Evolutionary conservation across 2,329 filamentous ascomycete species (phyloP), one percentile per base, ranked within the genome.

Genomic region (Alternaria ventricosa): DNA sequence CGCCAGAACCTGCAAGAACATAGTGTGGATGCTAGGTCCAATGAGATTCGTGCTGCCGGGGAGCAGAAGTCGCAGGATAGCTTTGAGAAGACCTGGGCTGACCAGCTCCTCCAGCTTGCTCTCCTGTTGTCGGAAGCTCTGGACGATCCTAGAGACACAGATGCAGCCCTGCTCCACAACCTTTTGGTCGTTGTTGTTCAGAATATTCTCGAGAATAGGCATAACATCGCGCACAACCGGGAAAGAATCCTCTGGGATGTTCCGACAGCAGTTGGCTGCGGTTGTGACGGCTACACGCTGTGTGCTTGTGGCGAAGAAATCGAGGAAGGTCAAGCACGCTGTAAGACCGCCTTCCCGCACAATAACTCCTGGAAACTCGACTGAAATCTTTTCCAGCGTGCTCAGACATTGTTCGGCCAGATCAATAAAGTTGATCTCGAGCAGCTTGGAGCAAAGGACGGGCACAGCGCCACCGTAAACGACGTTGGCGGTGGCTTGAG

Each of bases 381-480:
- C 89, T 0, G 96, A 99, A 54, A 99, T 97, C 82, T 98, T 99
- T 78, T 98, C 94, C 57, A 99, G 84, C 0, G 96, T 99, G 83
- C 94, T 99, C 54, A 99, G 84, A 61, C 96, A 94, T 82, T 99
- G 96, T 82, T 99, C 96, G 41, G 96, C 96, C 57, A 99, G 85
- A 79, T 99, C 96, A 78, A 99, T 99, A 79, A 95, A 99, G 65
- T 95, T 91, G 49, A 98, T 98, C 80, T 98, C 94, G 64, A 98
- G 85, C 28, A 99, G 85, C 81, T 98, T 99, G 76, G 95, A 92
- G 82, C 96, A 98, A 25, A 99, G 84, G 12, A 99, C 90, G 3
- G 96, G 94, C 6, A 99, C 96, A 33, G 96, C 96, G 54, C 94
- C 93, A n/a, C 94, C 95, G 77, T 98, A 98, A 5, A 98, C 96